phyloP scores from a whole-genome alignment of 345 rosid species.

The Linum trigynum region DNA sequence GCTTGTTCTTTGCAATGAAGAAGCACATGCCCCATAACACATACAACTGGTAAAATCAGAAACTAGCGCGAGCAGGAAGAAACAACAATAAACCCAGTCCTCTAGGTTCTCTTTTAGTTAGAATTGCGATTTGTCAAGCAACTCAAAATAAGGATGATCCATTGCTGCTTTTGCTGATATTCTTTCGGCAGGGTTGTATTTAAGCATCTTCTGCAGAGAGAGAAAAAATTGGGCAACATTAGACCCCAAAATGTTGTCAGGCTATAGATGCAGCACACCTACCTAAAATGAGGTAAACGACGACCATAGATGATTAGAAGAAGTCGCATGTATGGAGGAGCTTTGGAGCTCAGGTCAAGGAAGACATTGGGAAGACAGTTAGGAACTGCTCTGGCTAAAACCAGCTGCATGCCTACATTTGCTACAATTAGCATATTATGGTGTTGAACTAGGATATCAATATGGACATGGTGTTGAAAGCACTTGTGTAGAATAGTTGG shows the following conservation, averaged over 20 bases:
- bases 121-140: conserved; percentile 87
- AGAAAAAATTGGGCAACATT: not conserved
- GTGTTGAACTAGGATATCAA: not conserved
- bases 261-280: not conserved
- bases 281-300: not conserved
- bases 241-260: not conserved
- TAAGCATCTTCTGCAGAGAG: conserved; percentile 67
- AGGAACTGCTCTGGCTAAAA: too few species aligned
- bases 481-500: too few species aligned
- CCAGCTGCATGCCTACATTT: too few species aligned
- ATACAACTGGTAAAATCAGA: not conserved
- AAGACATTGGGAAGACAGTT: too few species aligned
- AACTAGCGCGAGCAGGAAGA: not conserved
- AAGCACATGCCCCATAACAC: too few species aligned
- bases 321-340: too few species aligned
- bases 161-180: conserved; percentile 86
- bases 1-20: too few species aligned
- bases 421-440: too few species aligned
- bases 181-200: conserved; percentile 73
- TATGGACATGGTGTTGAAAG: too few species aligned
- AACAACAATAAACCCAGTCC: too few species aligned
- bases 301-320: too few species aligned
- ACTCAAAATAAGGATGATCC: conserved; percentile 80
- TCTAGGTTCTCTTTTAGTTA: conserved; percentile 17
- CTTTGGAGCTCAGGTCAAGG: too few species aligned